Conservation (phyloP, 257 asterid species). For the Salvia splendens region DNA sequence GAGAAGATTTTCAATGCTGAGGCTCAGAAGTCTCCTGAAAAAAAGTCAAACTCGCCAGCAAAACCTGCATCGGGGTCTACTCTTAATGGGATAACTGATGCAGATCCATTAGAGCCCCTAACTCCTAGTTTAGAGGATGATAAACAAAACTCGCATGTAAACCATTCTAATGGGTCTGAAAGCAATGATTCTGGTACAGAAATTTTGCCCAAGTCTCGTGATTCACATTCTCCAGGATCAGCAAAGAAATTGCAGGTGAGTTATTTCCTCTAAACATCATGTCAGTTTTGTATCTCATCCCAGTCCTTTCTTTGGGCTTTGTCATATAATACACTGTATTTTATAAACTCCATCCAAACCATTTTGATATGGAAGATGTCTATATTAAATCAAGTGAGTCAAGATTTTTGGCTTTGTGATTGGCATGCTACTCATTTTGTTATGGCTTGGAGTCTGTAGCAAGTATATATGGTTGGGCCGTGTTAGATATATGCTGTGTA, state of each 20-base stretch:
- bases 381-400: conserved; percentile 9
- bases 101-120: conserved; percentile 36
- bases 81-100: conserved; percentile 38
- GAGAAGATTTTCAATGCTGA: conserved; percentile 52
- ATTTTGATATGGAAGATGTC: conserved; percentile 5
- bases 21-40: conserved; percentile 50
- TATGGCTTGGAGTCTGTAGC: conserved; percentile 12
- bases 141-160: conserved; percentile 30
- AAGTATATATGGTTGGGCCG: neutral
- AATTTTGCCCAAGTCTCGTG: conserved; percentile 41
- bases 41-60: conserved; percentile 33
- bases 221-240: conserved; percentile 43
- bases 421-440: conserved; percentile 16
- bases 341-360: neutral
- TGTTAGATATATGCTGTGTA: neutral
- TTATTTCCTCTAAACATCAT: conserved; percentile 10
- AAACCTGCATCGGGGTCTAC: conserved; percentile 54
- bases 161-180: conserved; percentile 43
- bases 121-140: conserved; percentile 44
- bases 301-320: neutral
- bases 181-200: conserved; percentile 41
- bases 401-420: neutral
- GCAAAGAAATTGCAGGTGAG: conserved; percentile 34
- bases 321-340: neutral
- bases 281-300: neutral